Conservation (phyloP, 768 basidiomycete species). For the Butyriboletus loyo region DNA sequence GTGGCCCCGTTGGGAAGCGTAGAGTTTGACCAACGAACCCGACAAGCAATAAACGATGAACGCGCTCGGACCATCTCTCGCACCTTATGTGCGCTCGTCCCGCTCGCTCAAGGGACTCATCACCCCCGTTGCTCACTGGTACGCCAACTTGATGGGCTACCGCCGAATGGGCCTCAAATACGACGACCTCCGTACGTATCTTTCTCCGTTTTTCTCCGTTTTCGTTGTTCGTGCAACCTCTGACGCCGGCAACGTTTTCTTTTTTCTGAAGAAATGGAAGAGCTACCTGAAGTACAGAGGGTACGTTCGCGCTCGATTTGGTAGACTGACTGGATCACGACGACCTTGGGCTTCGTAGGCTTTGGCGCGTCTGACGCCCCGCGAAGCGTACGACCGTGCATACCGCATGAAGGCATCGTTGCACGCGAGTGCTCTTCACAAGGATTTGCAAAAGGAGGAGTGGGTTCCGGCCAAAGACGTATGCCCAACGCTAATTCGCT, state of each 20-base stretch:
- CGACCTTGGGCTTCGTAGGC: conserved; percentile 52
- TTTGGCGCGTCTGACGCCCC: conserved; percentile 71
- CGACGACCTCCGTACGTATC: conserved; percentile 92
- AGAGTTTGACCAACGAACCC: neutral
- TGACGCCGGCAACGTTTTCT: neutral
- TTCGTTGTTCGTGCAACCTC: too few species aligned
- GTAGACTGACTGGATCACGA: neutral
- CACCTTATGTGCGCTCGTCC: conserved; percentile 69
- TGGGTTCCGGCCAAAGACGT: conserved; percentile 81
- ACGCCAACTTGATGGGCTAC: conserved; percentile 78
- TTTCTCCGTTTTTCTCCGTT: neutral
- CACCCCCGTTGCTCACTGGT: conserved; percentile 80
- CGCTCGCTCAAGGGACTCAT: conserved; percentile 64
- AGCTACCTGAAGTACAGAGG: conserved; percentile 73
- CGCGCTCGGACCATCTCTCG: conserved; percentile 70
- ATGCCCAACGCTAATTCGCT: conserved; percentile 18
- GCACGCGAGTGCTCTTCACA: conserved; percentile 77
- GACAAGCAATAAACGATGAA: conserved; percentile 21
- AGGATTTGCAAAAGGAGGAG: conserved; percentile 73
- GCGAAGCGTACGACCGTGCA: conserved; percentile 84
- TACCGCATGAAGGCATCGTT: conserved; percentile 81
- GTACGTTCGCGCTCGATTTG: conserved; percentile 38
- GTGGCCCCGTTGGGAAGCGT: neutral
- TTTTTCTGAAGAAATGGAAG: conserved; percentile 70
- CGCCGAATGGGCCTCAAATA: conserved; percentile 86